A percentile compares a stretch with the other conserved stretches of the same genome.
These are phyloP conservation scores for Pestalotiopsis sp. DNA, from an alignment of 2,329 filamentous ascomycete species.

Conservation along the genomic window DNA sequence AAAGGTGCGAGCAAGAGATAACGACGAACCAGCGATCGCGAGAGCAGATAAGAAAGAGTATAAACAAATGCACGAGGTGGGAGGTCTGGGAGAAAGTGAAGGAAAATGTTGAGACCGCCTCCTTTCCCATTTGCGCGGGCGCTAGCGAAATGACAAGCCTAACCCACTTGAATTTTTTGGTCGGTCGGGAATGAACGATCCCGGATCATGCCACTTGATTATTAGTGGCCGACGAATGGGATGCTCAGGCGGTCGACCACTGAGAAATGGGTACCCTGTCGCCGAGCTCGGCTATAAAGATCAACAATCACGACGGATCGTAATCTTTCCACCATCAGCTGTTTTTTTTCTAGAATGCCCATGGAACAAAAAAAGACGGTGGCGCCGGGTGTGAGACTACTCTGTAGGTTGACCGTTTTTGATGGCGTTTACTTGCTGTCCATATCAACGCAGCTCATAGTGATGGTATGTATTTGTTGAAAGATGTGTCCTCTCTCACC, in stretches of 20 bases:
- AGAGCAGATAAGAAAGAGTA: neutral
- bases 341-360: neutral
- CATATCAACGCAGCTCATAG: too few relatives aligned
- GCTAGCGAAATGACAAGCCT: neutral
- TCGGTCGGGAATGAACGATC: neutral
- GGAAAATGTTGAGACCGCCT: neutral
- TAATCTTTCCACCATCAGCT: neutral
- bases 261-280: neutral
- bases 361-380: neutral
- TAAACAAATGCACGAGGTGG: neutral
- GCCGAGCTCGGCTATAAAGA: neutral
- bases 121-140: neutral
- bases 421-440: too few relatives aligned
- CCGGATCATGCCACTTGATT: conserved; percentile 5
- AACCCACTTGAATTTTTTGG: neutral
- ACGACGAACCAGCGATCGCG: neutral
- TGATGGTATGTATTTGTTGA: too few relatives aligned
- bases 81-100: neutral
- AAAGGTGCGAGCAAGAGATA: neutral
- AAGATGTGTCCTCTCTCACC: too few relatives aligned
- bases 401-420: too few relatives aligned
- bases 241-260: neutral
- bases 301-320: neutral
- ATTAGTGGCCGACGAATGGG: neutral
- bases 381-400: neutral